A percentile compares a stretch with the other conserved stretches of the same genome.
Conservation (phyloP, 2,329 filamentous ascomycete genomes). For the Fusarium keratoplasticum region DNA sequence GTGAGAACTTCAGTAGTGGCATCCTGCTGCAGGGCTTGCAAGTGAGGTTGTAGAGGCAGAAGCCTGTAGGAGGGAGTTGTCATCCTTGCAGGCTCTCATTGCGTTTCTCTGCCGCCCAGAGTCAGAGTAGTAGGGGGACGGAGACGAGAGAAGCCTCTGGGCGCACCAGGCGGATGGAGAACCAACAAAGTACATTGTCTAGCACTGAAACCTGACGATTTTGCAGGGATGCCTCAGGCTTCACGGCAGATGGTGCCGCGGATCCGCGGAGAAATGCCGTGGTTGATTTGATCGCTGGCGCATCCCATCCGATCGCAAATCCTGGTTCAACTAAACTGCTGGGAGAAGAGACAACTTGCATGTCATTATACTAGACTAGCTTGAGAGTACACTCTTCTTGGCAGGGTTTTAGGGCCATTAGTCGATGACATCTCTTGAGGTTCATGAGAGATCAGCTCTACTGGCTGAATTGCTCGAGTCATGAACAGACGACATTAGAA, state of each 20-base stretch:
- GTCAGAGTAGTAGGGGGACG: neutral
- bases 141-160: constrained; percentile 12
- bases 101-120: constrained; percentile 23
- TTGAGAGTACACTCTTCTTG: constrained; percentile 31
- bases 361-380: constrained; percentile 13
- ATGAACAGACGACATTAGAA: neutral
- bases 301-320: constrained; percentile 26
- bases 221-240: constrained; percentile 40
- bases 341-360: constrained; percentile 37
- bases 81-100: constrained; percentile 37
- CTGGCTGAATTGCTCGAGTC: neutral
- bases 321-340: neutral
- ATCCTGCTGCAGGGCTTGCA: constrained; percentile 42
- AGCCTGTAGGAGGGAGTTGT: constrained; percentile 42
- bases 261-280: constrained; percentile 34
- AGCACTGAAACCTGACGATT: constrained; percentile 22
- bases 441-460: neutral
- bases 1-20: constrained; percentile 43
- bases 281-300: constrained; percentile 20
- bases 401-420: neutral
- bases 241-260: constrained; percentile 32
- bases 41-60: constrained; percentile 35
- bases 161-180: constrained; percentile 7
- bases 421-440: neutral
- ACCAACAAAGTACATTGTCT: constrained; percentile 17